phyloP scores from a whole-genome alignment of 163 green algal genomes.

The Scenedesmus sp. region DNA sequence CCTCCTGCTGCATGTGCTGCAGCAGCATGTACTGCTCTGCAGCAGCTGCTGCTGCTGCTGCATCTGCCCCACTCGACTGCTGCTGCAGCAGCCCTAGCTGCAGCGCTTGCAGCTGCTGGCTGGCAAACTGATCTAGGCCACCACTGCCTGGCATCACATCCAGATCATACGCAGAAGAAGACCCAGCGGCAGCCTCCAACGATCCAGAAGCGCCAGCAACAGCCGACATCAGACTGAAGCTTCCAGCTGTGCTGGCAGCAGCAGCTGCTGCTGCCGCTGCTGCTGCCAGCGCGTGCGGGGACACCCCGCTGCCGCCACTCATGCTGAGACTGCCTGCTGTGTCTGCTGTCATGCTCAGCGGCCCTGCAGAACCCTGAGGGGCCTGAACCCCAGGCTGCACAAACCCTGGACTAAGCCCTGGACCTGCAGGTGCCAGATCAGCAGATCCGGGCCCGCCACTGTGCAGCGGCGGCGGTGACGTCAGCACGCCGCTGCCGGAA shows the following conservation, averaged over 20 bases:
- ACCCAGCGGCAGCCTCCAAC: not conserved
- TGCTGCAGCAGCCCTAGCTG: conserved; percentile 37
- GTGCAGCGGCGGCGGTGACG: not conserved
- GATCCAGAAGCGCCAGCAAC: not conserved
- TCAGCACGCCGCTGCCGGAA: not conserved
- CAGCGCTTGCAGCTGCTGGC: conserved; percentile 26
- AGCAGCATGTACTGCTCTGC: not conserved
- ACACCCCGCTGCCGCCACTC: not conserved
- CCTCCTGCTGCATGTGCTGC: conserved; percentile 7
- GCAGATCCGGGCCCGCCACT: not conserved
- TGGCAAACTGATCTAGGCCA: conserved; percentile 18
- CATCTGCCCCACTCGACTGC: conserved; percentile 9
- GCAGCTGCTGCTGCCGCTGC: conserved; percentile 1
- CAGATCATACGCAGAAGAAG: not conserved
- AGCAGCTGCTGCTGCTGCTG: not conserved
- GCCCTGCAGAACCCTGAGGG: not conserved
- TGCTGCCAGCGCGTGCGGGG: not conserved
- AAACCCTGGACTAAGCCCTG: not conserved
- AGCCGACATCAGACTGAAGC: not conserved
- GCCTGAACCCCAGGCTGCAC: not conserved
- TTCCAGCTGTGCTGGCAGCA: not conserved
- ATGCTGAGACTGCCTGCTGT: conserved; percentile 25
- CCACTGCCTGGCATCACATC: conserved; percentile 1
- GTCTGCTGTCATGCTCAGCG: not conserved
- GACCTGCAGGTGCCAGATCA: not conserved